Evolutionary conservation across 306 rosid genomes (phyloP).

Genomic region (Cucumis melo): DNA sequence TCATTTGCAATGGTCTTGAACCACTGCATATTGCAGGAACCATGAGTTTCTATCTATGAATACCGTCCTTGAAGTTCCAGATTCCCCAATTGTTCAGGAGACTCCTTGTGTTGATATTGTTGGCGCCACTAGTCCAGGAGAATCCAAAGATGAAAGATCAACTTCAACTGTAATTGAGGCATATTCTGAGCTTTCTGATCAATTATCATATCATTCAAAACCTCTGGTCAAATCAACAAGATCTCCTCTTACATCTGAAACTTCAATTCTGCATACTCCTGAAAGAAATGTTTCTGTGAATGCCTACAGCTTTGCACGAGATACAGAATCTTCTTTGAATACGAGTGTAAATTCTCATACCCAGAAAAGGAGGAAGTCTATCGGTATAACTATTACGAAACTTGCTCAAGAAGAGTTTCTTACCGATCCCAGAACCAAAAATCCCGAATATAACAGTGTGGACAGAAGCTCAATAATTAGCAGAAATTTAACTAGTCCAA

Average conservation of each 20-base stretch:
- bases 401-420: constrained; percentile 28
- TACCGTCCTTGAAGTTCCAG: constrained; percentile 30
- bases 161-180: constrained; percentile 37
- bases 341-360: constrained; percentile 73
- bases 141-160: constrained; percentile 29
- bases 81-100: constrained; percentile 40
- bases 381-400: constrained; percentile 20
- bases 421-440: constrained; percentile 21
- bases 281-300: constrained; percentile 28
- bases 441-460: constrained; percentile 17
- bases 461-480: constrained; percentile 13
- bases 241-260: constrained; percentile 24
- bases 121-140: constrained; percentile 27
- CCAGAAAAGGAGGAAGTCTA: constrained; percentile 56
- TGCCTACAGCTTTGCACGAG: constrained; percentile 20
- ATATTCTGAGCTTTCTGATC: constrained; percentile 30
- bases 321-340: constrained; percentile 54
- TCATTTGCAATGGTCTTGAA: not conserved
- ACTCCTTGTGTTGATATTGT: constrained; percentile 27
- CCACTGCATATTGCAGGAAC: constrained; percentile 35
- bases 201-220: constrained; percentile 13
- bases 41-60: constrained; percentile 21
- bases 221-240: constrained; percentile 15
- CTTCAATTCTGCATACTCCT: constrained; percentile 38
- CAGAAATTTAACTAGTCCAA: constrained; percentile 25